A percentile compares a stretch with the other conserved stretches of the same genome.
Conservation (phyloP, 768 basidiomycete genomes). For the Tricholoma hemisulphureum region DNA sequence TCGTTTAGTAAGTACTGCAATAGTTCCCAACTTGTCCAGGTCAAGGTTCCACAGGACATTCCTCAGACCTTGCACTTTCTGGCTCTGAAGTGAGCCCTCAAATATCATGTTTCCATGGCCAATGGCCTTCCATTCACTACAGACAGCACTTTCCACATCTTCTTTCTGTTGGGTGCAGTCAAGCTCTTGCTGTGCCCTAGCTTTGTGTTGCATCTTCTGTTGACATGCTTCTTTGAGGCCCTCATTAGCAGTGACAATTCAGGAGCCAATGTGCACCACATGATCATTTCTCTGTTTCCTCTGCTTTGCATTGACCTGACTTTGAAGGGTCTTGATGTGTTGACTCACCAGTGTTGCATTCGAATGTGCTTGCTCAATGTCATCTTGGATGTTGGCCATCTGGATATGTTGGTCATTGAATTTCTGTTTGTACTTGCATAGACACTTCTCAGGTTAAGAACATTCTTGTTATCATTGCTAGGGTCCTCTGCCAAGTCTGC, state of each 20-base stretch:
- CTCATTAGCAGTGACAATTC: background rate
- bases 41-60: background rate
- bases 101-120: slow-evolving; percentile 1
- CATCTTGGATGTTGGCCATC: background rate
- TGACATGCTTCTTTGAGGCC: background rate
- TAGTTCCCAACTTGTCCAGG: slow-evolving; percentile 1
- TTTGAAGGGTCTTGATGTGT: background rate
- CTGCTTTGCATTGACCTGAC: slow-evolving; percentile 6
- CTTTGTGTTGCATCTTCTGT: background rate
- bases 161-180: background rate
- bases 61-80: background rate
- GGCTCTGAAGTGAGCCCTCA: background rate
- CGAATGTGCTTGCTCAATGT: background rate
- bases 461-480: background rate
- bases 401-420: background rate
- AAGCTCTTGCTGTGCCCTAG: background rate
- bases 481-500: background rate
- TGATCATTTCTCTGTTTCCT: background rate
- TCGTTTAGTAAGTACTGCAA: background rate
- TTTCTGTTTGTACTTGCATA: background rate
- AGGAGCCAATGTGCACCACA: background rate
- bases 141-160: background rate
- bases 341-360: slow-evolving; percentile 2
- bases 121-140: background rate
- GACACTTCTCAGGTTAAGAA: background rate